Evolutionary conservation across 2,329 filamentous ascomycete genomes (phyloP).

Genomic region (Stylonectria norvegica): DNA sequence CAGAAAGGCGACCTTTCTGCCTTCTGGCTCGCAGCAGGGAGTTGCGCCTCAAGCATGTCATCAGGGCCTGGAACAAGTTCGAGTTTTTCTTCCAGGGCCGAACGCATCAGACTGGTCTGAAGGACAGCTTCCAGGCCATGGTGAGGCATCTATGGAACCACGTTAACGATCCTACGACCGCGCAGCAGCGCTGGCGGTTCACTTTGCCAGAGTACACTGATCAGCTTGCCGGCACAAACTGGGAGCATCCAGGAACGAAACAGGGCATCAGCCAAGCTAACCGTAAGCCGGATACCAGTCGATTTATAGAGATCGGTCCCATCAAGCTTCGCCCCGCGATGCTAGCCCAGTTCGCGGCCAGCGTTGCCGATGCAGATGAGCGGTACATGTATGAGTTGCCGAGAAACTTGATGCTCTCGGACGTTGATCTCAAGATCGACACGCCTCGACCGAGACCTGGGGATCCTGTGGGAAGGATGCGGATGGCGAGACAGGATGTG

Average conservation of each 20-base stretch:
- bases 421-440: not conserved
- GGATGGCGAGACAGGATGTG: not conserved
- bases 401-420: not conserved
- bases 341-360: not conserved
- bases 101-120: not conserved
- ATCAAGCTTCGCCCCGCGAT: not conserved
- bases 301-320: not conserved
- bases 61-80: not conserved
- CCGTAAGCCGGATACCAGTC: not conserved
- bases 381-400: not conserved
- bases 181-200: not conserved
- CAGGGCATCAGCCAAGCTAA: not conserved
- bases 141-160: not conserved
- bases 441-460: not conserved
- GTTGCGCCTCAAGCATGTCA: not conserved
- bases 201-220: not conserved
- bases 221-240: not conserved
- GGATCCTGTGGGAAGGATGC: not conserved
- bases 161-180: not conserved
- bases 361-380: not conserved
- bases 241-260: not conserved
- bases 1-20: too few relatives aligned
- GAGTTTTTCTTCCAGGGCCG: not conserved
- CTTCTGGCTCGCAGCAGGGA: not conserved
- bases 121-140: not conserved